Conservation (phyloP, 2,329 filamentous ascomycete species). For the Ploettnerulaceae sp. region DNA sequence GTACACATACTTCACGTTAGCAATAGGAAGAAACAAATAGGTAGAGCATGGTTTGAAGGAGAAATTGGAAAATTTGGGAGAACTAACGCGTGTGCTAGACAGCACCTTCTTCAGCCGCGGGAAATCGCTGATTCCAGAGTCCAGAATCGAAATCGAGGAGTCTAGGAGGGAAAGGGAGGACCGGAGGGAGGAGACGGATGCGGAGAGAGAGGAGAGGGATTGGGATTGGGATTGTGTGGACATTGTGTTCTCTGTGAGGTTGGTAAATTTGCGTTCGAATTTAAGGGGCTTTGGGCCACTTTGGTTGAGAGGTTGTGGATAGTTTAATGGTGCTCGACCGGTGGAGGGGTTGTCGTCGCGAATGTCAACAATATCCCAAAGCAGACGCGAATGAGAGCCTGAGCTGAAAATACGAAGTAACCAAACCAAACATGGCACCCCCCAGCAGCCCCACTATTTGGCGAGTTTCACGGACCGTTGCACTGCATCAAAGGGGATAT, state of each 20-base stretch:
- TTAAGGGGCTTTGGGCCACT: no score
- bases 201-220: constrained; percentile 21
- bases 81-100: constrained; percentile 33
- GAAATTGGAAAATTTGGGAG: neutral
- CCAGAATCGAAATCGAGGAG: constrained; percentile 36
- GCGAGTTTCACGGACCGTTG: constrained; percentile 11
- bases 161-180: constrained; percentile 37
- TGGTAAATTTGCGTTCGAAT: neutral
- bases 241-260: neutral
- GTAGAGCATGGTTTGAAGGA: neutral
- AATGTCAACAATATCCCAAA: constrained; percentile 1
- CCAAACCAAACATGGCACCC: no score
- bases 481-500: constrained; percentile 7
- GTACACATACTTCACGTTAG: neutral
- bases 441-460: constrained; percentile 8
- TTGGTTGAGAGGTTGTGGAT: no score
- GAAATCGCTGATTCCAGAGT: constrained; percentile 34
- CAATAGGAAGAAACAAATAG: neutral
- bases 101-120: constrained; percentile 36
- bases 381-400: neutral
- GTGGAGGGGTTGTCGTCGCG: no score
- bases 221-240: constrained; percentile 19
- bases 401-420: no score
- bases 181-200: constrained; percentile 32
- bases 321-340: no score